A percentile compares a stretch with the other conserved stretches of the same genome.
phyloP scores from a whole-genome alignment of 2,329 filamentous ascomycete species.

The Sporothrix protearum region DNA sequence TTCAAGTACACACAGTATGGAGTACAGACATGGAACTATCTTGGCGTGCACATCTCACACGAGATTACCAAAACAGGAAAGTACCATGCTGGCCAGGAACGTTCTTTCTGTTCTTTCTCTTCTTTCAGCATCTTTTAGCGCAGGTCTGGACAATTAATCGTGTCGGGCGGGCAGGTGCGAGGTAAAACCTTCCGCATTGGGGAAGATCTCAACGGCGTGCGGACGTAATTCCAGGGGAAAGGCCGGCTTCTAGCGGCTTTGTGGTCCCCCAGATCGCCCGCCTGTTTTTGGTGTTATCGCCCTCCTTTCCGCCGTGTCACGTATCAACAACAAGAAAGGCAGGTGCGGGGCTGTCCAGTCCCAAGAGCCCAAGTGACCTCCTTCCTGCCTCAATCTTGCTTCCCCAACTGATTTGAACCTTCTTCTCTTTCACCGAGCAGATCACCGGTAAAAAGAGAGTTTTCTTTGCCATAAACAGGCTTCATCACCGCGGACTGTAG shows the following conservation, averaged over 20 bases:
- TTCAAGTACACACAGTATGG: no score
- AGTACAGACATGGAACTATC: not conserved
- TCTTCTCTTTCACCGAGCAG: not conserved
- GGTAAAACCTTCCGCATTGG: slow-evolving; percentile 5
- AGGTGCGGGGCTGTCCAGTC: slow-evolving; percentile 10
- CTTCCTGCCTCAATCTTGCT: not conserved
- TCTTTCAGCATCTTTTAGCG: not conserved
- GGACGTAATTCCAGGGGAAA: not conserved
- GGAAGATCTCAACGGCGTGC: slow-evolving; percentile 3
- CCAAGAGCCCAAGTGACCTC: slow-evolving; percentile 10
- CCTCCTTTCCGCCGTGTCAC: not conserved
- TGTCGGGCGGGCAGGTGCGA: not conserved
- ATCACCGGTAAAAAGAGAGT: not conserved
- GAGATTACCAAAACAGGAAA: slow-evolving; percentile 11
- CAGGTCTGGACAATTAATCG: not conserved
- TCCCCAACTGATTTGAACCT: not conserved
- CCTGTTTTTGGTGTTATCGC: not conserved
- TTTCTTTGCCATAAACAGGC: not conserved
- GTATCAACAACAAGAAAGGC: slow-evolving; percentile 1
- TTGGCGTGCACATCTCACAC: slow-evolving; percentile 10
- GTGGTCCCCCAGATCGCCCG: not conserved
- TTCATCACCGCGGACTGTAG: not conserved
- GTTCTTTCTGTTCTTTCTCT: not conserved
- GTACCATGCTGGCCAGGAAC: not conserved
- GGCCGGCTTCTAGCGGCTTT: slow-evolving; percentile 20